A percentile compares a stretch with the other conserved stretches of the same genome.
Conservation (phyloP, 352 stramenopile genomes). For the Phytopythium montanum region DNA sequence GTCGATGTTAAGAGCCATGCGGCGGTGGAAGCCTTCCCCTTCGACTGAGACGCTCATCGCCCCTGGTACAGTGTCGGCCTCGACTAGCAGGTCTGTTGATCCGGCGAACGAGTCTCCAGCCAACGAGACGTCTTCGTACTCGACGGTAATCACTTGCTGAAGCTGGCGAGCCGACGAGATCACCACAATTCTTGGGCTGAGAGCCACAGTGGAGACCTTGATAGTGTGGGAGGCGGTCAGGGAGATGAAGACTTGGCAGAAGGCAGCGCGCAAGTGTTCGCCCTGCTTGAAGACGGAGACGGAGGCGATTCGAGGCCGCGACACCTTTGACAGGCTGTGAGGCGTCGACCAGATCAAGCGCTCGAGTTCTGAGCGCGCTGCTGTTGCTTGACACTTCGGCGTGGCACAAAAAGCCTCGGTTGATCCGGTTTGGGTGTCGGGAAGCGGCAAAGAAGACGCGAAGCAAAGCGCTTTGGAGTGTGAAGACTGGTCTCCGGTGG, state of each 20-base stretch:
- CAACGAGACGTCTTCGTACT: slow-evolving; percentile 9
- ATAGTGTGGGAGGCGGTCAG: not conserved
- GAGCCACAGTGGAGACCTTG: not conserved
- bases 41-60: slow-evolving; percentile 18
- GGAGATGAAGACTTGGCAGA: not conserved
- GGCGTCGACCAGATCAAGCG: slow-evolving; percentile 11
- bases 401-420: not conserved
- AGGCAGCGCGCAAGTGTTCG: not conserved
- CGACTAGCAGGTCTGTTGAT: not conserved
- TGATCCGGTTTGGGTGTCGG: not conserved
- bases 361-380: not conserved
- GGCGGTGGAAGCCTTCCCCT: slow-evolving; percentile 45
- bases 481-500: slow-evolving; percentile 5
- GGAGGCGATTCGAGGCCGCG: not conserved
- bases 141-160: not conserved
- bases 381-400: not conserved
- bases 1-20: slow-evolving; percentile 29
- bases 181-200: not conserved
- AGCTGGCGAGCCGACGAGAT: not conserved
- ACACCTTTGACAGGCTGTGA: slow-evolving; percentile 8
- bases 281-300: not conserved
- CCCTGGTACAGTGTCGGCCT: not conserved
- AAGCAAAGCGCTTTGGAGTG: slow-evolving; percentile 19
- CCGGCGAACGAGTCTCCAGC: not conserved
- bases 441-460: slow-evolving; percentile 32